These are phyloP conservation scores for Tetraselmis chui DNA, from an alignment of 139 green algal genomes.

Conservation along the genomic window DNA sequence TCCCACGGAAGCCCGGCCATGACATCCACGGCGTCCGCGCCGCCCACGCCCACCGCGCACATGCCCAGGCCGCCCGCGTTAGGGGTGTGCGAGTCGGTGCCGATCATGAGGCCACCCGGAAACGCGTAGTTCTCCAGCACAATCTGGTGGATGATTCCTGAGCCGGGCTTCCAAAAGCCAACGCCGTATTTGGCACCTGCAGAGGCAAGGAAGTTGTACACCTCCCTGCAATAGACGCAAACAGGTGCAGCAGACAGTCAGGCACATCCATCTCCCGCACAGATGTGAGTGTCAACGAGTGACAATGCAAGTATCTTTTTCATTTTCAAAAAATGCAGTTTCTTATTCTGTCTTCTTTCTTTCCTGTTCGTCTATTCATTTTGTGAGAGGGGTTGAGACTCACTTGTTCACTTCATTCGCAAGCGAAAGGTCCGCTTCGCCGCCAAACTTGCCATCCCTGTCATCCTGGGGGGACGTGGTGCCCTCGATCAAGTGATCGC, in stretches of 20 bases:
- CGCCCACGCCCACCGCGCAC: slow-evolving; percentile 85
- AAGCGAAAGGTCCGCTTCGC: slow-evolving; percentile 64
- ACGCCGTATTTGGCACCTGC: slow-evolving; percentile 89
- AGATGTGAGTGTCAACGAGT: no score
- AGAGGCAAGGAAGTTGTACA: slow-evolving; percentile 90
- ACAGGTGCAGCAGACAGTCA: no score
- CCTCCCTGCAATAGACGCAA: no score
- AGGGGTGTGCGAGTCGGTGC: slow-evolving; percentile 90
- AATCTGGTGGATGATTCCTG: slow-evolving; percentile 95
- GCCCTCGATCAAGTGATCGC: slow-evolving; percentile 92
- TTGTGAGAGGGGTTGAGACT: no score
- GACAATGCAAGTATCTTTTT: no score
- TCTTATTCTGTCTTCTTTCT: no score
- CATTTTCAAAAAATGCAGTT: no score
- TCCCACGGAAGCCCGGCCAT: slow-evolving; percentile 96
- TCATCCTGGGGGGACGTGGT: slow-evolving; percentile 82
- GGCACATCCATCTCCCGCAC: no score
- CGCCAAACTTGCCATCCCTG: slow-evolving; percentile 60
- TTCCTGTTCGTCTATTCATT: no score
- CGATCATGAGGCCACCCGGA: slow-evolving; percentile 91
- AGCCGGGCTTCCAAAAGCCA: slow-evolving; percentile 90
- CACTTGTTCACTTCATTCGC: slow-evolving; percentile 70
- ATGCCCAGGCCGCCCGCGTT: slow-evolving; percentile 88
- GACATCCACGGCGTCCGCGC: slow-evolving; percentile 92
- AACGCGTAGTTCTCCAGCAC: slow-evolving; percentile 95